A percentile compares a stretch with the other conserved stretches of the same genome.
Evolutionary conservation across 129 eudicot genomes (phyloP).

Genomic region (Calendula officinalis): DNA sequence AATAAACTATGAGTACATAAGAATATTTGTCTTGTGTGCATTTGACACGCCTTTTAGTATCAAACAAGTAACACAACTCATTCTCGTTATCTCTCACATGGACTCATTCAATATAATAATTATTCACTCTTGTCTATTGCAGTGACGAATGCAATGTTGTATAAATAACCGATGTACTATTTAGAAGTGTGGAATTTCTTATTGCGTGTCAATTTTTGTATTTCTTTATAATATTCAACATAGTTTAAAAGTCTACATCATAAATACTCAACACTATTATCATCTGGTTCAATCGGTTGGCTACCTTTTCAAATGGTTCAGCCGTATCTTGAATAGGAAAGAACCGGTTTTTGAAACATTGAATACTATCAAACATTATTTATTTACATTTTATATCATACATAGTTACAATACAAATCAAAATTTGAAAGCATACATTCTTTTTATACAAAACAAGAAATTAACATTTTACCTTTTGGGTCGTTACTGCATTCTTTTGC

Average conservation of each 20-base stretch:
- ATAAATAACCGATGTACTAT: too few relatives aligned
- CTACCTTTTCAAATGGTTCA: too few relatives aligned
- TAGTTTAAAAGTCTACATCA: too few relatives aligned
- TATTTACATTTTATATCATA: constrained; percentile 24
- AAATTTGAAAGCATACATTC: constrained; percentile 23
- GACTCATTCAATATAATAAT: constrained; percentile 15
- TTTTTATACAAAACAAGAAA: constrained; percentile 25
- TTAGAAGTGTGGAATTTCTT: too few relatives aligned
- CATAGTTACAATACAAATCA: constrained; percentile 15
- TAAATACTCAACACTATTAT: too few relatives aligned
- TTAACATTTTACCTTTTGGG: neutral
- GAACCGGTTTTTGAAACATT: constrained; percentile 11
- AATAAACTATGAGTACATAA: constrained; percentile 9
- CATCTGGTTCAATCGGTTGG: too few relatives aligned
- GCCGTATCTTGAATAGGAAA: neutral
- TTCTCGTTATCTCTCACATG: constrained; percentile 31
- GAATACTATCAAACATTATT: constrained; percentile 18
- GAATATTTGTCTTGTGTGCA: constrained; percentile 17
- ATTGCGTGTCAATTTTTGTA: too few relatives aligned
- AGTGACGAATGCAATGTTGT: neutral
- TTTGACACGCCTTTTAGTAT: constrained; percentile 16
- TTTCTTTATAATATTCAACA: too few relatives aligned
- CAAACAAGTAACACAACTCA: constrained; percentile 28
- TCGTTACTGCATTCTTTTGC: constrained; percentile 9
- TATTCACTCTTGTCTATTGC: constrained; percentile 2